A percentile compares a stretch with the other conserved stretches of the same genome.
Conservation (phyloP, 306 rosid genomes). For the Neltuma alba region DNA sequence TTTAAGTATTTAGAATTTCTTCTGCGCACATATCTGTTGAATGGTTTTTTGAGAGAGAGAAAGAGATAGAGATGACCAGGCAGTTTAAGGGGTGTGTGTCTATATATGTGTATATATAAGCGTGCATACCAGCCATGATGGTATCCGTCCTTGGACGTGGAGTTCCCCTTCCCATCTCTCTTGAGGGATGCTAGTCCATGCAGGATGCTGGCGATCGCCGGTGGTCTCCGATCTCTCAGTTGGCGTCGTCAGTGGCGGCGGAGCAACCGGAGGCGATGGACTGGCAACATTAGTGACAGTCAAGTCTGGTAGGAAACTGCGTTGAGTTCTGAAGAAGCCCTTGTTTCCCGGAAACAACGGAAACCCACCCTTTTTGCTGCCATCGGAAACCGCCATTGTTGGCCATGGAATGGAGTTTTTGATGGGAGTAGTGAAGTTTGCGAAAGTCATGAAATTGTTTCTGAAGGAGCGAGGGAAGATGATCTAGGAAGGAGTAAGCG, state of each 20-base stretch:
- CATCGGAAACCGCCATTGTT: constrained; percentile 31
- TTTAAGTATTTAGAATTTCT: not conserved
- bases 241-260: not conserved
- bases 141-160: constrained; percentile 72
- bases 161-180: constrained; percentile 96
- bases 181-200: constrained; percentile 90
- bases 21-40: not conserved
- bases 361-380: constrained; percentile 14
- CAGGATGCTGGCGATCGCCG: constrained; percentile 57
- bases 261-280: constrained; percentile 39
- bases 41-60: not conserved
- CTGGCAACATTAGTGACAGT: constrained; percentile 54
- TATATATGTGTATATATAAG: not conserved
- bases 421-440: constrained; percentile 30
- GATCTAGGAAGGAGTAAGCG: not conserved
- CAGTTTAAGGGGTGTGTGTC: not conserved
- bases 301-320: constrained; percentile 33
- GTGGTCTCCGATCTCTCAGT: constrained; percentile 6
- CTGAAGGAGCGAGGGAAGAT: not conserved
- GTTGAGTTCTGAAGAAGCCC: constrained; percentile 12
- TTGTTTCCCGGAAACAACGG: constrained; percentile 14
- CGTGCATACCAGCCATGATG: constrained; percentile 77
- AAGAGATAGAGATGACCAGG: no score
- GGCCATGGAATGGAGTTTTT: constrained; percentile 38
- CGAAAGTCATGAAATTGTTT: constrained; percentile 50